These are phyloP conservation scores for Hygrocybe punicea DNA, from an alignment of 768 basidiomycete genomes.

Conservation along the genomic window DNA sequence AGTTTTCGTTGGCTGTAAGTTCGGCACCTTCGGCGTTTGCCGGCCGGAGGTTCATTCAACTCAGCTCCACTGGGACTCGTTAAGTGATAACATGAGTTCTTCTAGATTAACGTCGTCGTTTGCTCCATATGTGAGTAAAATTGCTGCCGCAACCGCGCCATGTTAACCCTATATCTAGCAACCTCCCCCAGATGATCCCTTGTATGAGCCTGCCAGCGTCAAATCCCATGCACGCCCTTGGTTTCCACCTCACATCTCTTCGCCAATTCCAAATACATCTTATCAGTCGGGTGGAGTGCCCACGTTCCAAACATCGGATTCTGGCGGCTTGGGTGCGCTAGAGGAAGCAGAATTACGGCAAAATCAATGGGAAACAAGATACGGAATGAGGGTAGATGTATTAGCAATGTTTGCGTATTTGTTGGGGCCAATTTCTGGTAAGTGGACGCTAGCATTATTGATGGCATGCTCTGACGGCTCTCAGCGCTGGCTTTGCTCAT, in stretches of 20 bases:
- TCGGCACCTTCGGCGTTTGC: background rate
- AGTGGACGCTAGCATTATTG: constrained; percentile 16
- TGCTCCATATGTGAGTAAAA: constrained; percentile 53
- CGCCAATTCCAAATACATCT: constrained; percentile 37
- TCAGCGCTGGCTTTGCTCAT: constrained; percentile 62
- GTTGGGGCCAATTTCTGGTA: constrained; percentile 71
- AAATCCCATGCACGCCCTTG: constrained; percentile 43
- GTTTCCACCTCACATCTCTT: constrained; percentile 43
- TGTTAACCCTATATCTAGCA: constrained; percentile 39
- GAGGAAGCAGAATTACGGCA: constrained; percentile 42
- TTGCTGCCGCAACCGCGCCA: background rate
- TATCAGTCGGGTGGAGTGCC: constrained; percentile 72
- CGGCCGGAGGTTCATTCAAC: constrained; percentile 31
- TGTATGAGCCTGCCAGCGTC: constrained; percentile 22
- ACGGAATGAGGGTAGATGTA: constrained; percentile 63
- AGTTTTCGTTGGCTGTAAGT: constrained; percentile 37
- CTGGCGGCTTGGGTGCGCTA: constrained; percentile 34
- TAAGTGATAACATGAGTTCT: constrained; percentile 36
- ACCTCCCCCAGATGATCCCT: constrained; percentile 56
- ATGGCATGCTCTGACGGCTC: constrained; percentile 2
- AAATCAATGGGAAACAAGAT: constrained; percentile 70
- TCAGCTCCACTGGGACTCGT: too few relatives aligned
- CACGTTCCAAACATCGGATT: constrained; percentile 47
- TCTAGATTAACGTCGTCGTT: constrained; percentile 54
- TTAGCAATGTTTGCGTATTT: constrained; percentile 63